Base-by-base conservation (phyloP, 306 rosid genomes). In the Trifolium subterraneum region DNA sequence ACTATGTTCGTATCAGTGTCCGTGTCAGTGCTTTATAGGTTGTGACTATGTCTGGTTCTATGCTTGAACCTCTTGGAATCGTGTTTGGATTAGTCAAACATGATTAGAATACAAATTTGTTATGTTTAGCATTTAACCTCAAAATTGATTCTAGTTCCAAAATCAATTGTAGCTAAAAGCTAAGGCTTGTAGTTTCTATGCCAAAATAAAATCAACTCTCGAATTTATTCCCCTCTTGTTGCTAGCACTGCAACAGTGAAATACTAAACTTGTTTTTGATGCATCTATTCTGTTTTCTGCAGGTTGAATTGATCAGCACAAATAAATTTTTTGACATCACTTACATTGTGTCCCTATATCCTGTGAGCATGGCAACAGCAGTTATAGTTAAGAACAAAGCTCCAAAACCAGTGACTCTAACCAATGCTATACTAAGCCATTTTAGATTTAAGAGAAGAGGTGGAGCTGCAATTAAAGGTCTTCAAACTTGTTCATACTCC, bases 341-440 rank as follows among this genome's bases (percentile, higher is more conserved):
- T 8, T 94, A 91, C 74, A 84, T 94, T 20, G 95, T 94, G 60
- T 81, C 95, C 2, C 88, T 94, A 6, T 89, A 90, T 68, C 92
- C 98, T 50, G 73, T 83, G 84, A 91, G 96, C 84, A 72, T 94
- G 87, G 98, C 98, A 27, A 91, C 98, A 7, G 98, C 98, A 12
- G 90, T 90, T 4, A 83, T 87, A 33, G 88, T 85, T 19, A 88
- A 84, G 84, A 94, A 91, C 87, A 84, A 83, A 9, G 87, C 93
- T 69, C 73, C 69, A 5, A 94, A 87, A 79, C 82, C 87, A 12
- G 85, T 84, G 50, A 88, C 84, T 61, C 79, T 91, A 64, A 84
- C 55, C 56, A 90, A 76, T 44, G 97, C 96, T 2, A 91, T 94
- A 55, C 87, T 94, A 8, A 88, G 96, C 84, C 93, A 94, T 80